These are phyloP conservation scores for Copromyces sp. DNA, from an alignment of 495 filamentous ascomycete genomes.

Conservation along the genomic window DNA sequence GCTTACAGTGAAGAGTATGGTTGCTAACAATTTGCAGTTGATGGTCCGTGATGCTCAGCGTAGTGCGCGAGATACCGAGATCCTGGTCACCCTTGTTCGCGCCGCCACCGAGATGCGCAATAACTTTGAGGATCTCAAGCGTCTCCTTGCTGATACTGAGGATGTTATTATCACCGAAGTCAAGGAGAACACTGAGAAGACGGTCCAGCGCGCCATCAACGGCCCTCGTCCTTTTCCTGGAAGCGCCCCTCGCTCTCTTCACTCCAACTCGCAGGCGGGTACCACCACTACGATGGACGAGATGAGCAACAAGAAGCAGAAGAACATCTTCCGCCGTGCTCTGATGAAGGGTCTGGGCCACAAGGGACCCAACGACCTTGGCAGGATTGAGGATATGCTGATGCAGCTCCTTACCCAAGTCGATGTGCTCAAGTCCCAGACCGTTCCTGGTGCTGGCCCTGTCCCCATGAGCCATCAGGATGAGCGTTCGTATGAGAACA, in stretches of 20 bases:
- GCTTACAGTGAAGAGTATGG: neutral
- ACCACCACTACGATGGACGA: constrained; percentile 52
- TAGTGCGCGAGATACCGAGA: constrained; percentile 93
- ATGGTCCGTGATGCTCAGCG: constrained; percentile 96
- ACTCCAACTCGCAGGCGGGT: constrained; percentile 49
- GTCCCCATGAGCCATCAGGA: constrained; percentile 26
- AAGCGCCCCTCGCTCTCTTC: constrained; percentile 44
- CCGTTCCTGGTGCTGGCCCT: constrained; percentile 23
- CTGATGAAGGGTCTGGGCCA: constrained; percentile 69
- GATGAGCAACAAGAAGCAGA: constrained; percentile 57
- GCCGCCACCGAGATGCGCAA: constrained; percentile 96
- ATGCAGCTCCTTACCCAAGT: constrained; percentile 86
- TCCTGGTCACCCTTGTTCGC: constrained; percentile 85
- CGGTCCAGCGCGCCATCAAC: constrained; percentile 67
- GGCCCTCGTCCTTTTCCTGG: constrained; percentile 81
- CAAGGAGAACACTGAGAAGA: constrained; percentile 76
- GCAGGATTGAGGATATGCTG: constrained; percentile 92
- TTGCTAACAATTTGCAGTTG: constrained; percentile 48
- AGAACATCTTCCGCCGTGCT: constrained; percentile 83
- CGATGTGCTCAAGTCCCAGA: constrained; percentile 67
- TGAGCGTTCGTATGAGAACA: constrained; percentile 42
- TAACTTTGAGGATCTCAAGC: constrained; percentile 94
- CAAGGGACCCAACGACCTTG: constrained; percentile 77
- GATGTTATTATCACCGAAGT: constrained; percentile 71
- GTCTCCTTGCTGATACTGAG: constrained; percentile 77